These are phyloP conservation scores for Backusella liffmaniae DNA, from an alignment of 192 early-diverging fungal species.

Conservation along the genomic window DNA sequence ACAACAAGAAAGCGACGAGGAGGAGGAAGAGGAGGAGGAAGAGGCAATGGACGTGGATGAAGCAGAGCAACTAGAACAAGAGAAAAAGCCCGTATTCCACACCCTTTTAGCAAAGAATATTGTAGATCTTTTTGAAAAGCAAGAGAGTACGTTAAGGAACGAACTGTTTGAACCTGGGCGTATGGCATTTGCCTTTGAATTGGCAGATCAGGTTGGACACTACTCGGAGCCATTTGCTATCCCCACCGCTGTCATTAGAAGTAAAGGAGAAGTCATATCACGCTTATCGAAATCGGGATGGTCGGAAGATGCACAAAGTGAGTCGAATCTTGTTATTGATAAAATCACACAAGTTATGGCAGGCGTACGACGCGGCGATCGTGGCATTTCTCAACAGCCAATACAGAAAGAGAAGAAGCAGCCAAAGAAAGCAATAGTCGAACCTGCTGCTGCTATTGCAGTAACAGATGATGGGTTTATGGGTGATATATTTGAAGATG, in stretches of 20 bases:
- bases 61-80: neutral
- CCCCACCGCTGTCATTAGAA: constrained; percentile 74
- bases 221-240: constrained; percentile 53
- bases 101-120: constrained; percentile 50
- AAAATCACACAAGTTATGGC: constrained; percentile 67
- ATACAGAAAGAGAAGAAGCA: constrained; percentile 42
- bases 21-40: constrained; percentile 31
- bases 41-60: constrained; percentile 39
- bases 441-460: neutral
- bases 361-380: constrained; percentile 42
- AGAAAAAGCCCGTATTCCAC: constrained; percentile 32
- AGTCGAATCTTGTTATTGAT: constrained; percentile 66
- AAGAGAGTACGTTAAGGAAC: constrained; percentile 48
- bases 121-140: constrained; percentile 36
- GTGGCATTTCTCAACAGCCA: neutral
- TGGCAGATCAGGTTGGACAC: constrained; percentile 49
- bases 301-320: constrained; percentile 45
- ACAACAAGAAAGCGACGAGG: constrained; percentile 43
- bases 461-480: constrained; percentile 28
- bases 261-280: constrained; percentile 64
- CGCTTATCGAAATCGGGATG: constrained; percentile 25
- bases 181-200: constrained; percentile 72
- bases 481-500: constrained; percentile 85
- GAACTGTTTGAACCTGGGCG: constrained; percentile 76
- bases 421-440: constrained; percentile 23